Conservation (phyloP, 345 rosid species). For the Syzygium jambos region DNA sequence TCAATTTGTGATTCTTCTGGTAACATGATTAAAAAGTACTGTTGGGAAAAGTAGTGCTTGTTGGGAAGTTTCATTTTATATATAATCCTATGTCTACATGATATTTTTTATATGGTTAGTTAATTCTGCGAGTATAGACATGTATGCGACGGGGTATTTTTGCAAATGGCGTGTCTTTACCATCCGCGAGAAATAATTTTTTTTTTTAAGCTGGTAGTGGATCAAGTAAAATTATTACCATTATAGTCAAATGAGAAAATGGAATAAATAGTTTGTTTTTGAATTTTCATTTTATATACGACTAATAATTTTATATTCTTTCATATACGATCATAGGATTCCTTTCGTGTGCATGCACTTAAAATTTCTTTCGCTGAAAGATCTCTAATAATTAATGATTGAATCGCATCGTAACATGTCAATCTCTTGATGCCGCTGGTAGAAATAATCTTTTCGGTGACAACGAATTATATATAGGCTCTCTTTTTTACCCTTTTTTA, state of each 20-base stretch:
- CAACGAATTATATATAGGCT: neutral
- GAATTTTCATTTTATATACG: neutral
- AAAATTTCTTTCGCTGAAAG: neutral
- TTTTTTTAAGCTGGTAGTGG: neutral
- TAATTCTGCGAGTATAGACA: neutral
- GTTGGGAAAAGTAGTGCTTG: neutral
- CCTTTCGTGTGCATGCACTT: no score
- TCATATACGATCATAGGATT: no score
- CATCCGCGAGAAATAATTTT: neutral
- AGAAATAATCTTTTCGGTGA: neutral
- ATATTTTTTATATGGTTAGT: neutral
- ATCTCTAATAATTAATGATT: neutral
- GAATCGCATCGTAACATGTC: neutral
- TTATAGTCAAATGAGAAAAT: neutral
- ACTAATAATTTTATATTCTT: neutral
- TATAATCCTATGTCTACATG: neutral
- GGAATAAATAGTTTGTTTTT: neutral
- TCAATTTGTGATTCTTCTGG: neutral
- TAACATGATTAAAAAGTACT: neutral
- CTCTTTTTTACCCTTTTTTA: neutral
- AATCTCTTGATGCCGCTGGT: neutral
- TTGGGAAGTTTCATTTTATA: neutral
- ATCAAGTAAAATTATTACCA: neutral
- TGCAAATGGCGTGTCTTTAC: neutral
- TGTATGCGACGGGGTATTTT: neutral